These are phyloP conservation scores for Pezicula rhizophila DNA, from an alignment of 2,329 filamentous ascomycete genomes.

Conservation along the genomic window DNA sequence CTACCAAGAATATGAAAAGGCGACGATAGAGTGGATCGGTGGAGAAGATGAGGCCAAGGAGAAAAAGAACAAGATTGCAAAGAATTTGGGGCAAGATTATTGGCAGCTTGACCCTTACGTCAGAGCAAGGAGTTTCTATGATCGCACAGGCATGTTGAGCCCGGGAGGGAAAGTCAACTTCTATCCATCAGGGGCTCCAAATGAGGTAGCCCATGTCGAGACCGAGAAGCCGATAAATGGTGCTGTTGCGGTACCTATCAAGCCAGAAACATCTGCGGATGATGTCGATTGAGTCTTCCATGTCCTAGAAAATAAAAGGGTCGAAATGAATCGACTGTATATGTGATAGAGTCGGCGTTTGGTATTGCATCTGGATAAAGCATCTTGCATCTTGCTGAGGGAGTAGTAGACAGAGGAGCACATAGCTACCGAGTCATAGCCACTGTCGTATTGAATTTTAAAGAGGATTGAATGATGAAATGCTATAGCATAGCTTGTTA, in stretches of 20 bases:
- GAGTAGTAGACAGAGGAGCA: too few relatives aligned
- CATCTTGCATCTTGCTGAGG: too few relatives aligned
- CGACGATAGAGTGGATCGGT: constrained; percentile 70
- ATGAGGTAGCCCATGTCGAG: constrained; percentile 1
- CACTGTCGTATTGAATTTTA: too few relatives aligned
- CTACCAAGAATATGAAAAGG: constrained; percentile 67
- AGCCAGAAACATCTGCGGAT: constrained; percentile 18
- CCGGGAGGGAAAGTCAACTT: constrained; percentile 64
- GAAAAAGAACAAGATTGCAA: constrained; percentile 56
- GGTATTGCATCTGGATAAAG: background rate
- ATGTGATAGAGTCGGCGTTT: background rate
- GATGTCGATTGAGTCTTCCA: constrained; percentile 22
- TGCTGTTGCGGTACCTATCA: too few relatives aligned
- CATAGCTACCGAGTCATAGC: too few relatives aligned
- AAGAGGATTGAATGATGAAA: too few relatives aligned
- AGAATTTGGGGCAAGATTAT: constrained; percentile 65
- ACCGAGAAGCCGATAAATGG: background rate
- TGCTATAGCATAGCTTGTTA: too few relatives aligned
- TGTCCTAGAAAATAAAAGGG: background rate
- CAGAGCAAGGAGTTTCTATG: constrained; percentile 76
- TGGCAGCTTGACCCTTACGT: constrained; percentile 88
- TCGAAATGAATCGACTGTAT: background rate
- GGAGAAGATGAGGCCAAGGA: constrained; percentile 41
- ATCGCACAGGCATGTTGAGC: constrained; percentile 69
- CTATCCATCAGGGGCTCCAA: constrained; percentile 38